phyloP scores from a whole-genome alignment of 805 yeast genomes.

The Dipodascopsis tothii region DNA sequence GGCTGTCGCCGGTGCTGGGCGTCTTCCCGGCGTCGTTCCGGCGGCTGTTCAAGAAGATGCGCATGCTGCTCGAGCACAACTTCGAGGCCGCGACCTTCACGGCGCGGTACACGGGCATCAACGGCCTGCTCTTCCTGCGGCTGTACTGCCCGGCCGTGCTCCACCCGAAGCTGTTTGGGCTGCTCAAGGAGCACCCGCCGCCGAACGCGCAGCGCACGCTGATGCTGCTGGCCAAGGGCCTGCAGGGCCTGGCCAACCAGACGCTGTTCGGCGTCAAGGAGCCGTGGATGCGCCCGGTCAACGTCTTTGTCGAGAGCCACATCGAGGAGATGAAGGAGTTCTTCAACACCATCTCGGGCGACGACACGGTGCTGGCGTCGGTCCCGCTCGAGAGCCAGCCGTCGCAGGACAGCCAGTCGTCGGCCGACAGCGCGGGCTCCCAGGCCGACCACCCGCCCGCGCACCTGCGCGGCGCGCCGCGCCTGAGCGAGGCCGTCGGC shows the following conservation, averaged over 20 bases:
- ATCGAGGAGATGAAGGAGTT: constrained; percentile 56
- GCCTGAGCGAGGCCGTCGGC: not conserved
- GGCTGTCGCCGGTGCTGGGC: constrained; percentile 56
- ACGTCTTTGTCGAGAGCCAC: constrained; percentile 55
- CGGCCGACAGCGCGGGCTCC: constrained; percentile 24
- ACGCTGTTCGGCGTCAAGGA: constrained; percentile 74
- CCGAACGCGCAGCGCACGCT: constrained; percentile 69
- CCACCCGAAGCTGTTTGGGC: constrained; percentile 77
- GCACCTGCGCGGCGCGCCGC: too few species aligned
- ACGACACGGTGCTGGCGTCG: constrained; percentile 10
- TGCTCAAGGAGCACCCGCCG: constrained; percentile 62
- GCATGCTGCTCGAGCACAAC: constrained; percentile 47
- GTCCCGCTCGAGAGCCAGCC: constrained; percentile 5
- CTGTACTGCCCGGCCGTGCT: constrained; percentile 86
- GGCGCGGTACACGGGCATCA: constrained; percentile 58
- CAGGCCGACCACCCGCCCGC: not conserved
- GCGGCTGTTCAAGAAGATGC: constrained; percentile 51
- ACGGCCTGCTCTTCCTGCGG: constrained; percentile 77
- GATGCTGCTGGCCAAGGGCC: constrained; percentile 69
- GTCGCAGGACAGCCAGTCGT: constrained; percentile 16
- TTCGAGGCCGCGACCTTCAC: constrained; percentile 18
- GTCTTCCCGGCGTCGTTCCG: constrained; percentile 68
- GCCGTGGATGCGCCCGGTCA: constrained; percentile 66
- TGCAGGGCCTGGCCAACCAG: constrained; percentile 73
- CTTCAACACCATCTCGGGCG: constrained; percentile 55